Evolutionary conservation across 805 yeast genomes (phyloP), one percentile per base, ranked within the genome.

Genomic region (Starmerella scarabaei): DNA sequence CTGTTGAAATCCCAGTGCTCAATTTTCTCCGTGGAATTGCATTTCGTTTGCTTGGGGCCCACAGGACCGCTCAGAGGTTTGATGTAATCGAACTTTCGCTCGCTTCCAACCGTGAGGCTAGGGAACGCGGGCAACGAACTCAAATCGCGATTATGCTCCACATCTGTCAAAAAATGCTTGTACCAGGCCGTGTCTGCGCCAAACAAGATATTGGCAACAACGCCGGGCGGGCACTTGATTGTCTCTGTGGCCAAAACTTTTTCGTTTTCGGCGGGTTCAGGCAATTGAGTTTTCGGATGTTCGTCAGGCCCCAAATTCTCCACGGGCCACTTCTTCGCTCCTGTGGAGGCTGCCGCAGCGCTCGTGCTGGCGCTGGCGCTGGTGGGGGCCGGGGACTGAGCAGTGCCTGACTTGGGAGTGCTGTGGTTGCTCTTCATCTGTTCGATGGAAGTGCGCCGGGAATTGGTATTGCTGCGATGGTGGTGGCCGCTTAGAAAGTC

Each of bases 31-130:
- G 75, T 73, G 14, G 72, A 74, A n/a, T 62, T 44, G 56, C 93
- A 82, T 41, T 69, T 74, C 2, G 99, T 86, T 19, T 88, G 83
- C 52, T 83, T 85, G 11, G 98, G 98, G 0, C 98, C 98, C 28
- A 91, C 75, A 1, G 94, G 72, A 38, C 72, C 85, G 38, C 76
- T 74, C 41, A 91, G 66, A 1, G 79, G 83, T 58, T 82, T 82
- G 36, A 71, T 69, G 58, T 86, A 91, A 4, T 70, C 67, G 55
- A 72, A 86, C 26, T 52, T 41, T 5, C 66, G 57, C 66, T 66
- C 20, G 40, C 52, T 51, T 31, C 60, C 59, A 18, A 41, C 38
- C n/a, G 41, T 42, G n/a, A 42, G 44, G 4, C 42, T 52, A 27
- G 50, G 42, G 37, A 57, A 53, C 6, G 44, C 30, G 7, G 53